Base-by-base conservation (phyloP, 257 asterid species). In the Jacaranda copaia region DNA sequence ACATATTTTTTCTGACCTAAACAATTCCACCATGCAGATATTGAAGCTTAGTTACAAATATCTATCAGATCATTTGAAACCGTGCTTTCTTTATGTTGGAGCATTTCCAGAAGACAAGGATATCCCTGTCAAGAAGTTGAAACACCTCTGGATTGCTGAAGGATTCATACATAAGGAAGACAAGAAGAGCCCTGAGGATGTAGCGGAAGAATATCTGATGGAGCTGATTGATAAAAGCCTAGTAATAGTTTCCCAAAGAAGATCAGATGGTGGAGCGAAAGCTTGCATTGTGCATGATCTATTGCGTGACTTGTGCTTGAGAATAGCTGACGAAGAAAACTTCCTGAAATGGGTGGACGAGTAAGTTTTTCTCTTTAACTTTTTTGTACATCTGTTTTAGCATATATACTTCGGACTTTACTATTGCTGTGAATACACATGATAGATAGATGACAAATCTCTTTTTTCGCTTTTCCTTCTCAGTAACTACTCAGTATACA, bases 71-170 rank as follows among this genome's bases (percentile, higher is more conserved):
- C 82, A 84, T 68, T 68, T 80, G 74, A 80, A 81, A 45, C 79
- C 73, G 0, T 80, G 87, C 68, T 84, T 84, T 80, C 85, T 84
- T 25, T 84, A 80, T 48, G 36, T 84, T 42, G 85, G 85, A 35
- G 71, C 38, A 52, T 81, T 77, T 77, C 76, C 62, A 20, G 67
- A 63, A 48, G 79, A 67, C 55, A 20, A 11, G n/a, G 39, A 74
- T 58, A 74, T 84, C 16, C 45, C 19, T 3, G 71, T 66, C 14
- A 61, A 62, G 36, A 60, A 32, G 45, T 60, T 73, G 62, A 20
- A 10, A 45, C 25, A 25, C 2, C 8, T 73, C 18, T 61, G 78
- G 78, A 73, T 73, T 13, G 70, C 60, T 9, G 71, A 60, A 32
- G 78, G 78, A 46, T 73, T 73, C 36, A 51, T 73, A 46, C 19